Evolutionary conservation across 345 rosid genomes (phyloP).

Genomic region (Euphorbia peplus): DNA sequence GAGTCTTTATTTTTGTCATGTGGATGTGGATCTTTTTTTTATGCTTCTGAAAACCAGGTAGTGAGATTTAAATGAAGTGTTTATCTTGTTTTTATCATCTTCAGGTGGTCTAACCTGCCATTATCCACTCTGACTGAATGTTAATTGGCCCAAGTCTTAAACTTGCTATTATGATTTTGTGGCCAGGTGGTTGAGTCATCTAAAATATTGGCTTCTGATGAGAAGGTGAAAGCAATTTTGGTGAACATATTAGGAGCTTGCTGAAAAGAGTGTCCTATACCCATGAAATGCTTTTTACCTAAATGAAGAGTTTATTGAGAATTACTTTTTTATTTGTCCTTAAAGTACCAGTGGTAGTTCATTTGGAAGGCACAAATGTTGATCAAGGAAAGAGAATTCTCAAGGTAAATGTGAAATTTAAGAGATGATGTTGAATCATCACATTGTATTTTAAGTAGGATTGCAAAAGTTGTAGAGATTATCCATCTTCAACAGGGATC

Average conservation of each 20-base stretch:
- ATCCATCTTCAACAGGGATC: no score
- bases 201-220: conserved; percentile 94
- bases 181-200: conserved; percentile 96
- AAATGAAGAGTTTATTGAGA: neutral
- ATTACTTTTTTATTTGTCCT: conserved; percentile 4
- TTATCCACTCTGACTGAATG: neutral
- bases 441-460: neutral
- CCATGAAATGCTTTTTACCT: neutral
- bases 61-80: conserved; percentile 13
- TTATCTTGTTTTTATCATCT: neutral
- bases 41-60: conserved; percentile 97
- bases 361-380: conserved; percentile 66
- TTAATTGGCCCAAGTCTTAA: neutral
- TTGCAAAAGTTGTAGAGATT: no score
- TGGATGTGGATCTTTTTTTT: no score
- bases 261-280: neutral
- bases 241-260: conserved; percentile 65
- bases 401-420: conserved; percentile 47
- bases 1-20: no score
- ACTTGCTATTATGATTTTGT: conserved; percentile 9
- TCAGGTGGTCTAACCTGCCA: neutral
- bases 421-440: conserved; percentile 8
- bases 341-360: conserved; percentile 90
- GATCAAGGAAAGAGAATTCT: conserved; percentile 89
- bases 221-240: conserved; percentile 94